phyloP scores from a whole-genome alignment of 768 basidiomycete genomes.

The Floccularia luteovirens region DNA sequence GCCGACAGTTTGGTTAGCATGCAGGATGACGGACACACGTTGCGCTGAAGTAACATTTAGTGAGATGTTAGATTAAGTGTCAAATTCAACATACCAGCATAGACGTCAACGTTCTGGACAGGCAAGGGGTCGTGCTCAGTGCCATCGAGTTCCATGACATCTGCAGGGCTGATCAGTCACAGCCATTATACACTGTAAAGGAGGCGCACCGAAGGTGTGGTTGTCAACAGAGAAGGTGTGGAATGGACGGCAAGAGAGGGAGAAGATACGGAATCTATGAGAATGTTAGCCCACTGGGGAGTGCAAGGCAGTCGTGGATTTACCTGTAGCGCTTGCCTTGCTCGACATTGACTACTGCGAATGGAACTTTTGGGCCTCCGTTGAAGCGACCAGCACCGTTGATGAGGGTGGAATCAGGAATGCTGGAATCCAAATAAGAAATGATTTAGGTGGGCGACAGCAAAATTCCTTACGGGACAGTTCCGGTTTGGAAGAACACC shows the following conservation, averaged over 20 bases:
- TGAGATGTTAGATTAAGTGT: neutral
- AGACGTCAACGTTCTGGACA: constrained; percentile 35
- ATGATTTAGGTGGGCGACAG: neutral
- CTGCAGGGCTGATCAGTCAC: neutral
- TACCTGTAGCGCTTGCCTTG: constrained; percentile 36
- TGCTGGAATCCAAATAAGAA: constrained; percentile 13
- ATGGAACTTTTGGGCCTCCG: constrained; percentile 28
- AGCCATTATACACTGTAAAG: neutral
- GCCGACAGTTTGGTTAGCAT: constrained; percentile 31
- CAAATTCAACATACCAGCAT: constrained; percentile 20
- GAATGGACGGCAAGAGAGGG: constrained; percentile 37
- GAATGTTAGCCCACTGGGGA: neutral
- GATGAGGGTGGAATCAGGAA: constrained; percentile 34
- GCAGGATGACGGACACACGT: constrained; percentile 27
- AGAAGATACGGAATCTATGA: constrained; percentile 30
- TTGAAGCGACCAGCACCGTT: constrained; percentile 34
- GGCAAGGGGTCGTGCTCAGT: constrained; percentile 27
- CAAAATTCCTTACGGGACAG: constrained; percentile 19
- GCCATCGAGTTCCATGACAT: constrained; percentile 31
- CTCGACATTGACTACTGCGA: constrained; percentile 34
- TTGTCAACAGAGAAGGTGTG: constrained; percentile 28
- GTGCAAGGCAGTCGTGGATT: neutral
- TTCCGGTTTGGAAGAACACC: constrained; percentile 21
- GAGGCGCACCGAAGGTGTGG: constrained; percentile 21
- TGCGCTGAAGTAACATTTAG: constrained; percentile 14